Percentiles rank a stretch among this genome's conserved stretches.
These are phyloP conservation scores for Schizosaccharomyces lindneri DNA, from an alignment of 805 yeast species.

Conservation along the genomic window DNA sequence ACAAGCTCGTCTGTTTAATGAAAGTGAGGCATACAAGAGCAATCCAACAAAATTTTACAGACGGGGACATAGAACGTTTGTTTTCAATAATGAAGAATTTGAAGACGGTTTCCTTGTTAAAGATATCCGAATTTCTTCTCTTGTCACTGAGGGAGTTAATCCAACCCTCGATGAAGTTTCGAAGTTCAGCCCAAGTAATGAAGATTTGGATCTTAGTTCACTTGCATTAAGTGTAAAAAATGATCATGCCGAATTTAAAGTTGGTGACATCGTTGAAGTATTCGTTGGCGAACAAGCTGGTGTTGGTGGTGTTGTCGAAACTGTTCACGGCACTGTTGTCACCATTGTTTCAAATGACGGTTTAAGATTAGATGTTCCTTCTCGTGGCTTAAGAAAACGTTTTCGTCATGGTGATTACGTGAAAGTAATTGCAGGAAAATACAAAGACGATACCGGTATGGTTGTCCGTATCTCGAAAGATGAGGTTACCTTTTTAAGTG, in stretches of 20 bases:
- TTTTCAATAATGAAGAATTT: slow-evolving; percentile 72
- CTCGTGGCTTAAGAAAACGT: slow-evolving; percentile 56
- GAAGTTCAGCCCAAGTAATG: slow-evolving; percentile 36
- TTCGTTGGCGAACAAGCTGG: slow-evolving; percentile 84
- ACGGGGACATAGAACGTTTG: slow-evolving; percentile 31
- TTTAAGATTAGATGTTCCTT: slow-evolving; percentile 48
- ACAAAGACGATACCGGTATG: slow-evolving; percentile 81
- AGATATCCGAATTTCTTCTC: slow-evolving; percentile 58
- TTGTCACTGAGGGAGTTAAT: slow-evolving; percentile 54
- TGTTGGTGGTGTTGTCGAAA: slow-evolving; percentile 52
- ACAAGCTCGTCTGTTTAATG: slow-evolving; percentile 64
- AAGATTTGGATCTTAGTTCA: slow-evolving; percentile 60
- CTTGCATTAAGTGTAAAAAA: slow-evolving; percentile 66
- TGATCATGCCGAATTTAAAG: slow-evolving; percentile 43
- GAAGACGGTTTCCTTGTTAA: slow-evolving; percentile 69
- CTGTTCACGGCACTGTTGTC: slow-evolving; percentile 40
- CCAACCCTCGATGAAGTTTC: slow-evolving; percentile 73
- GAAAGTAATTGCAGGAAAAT: slow-evolving; percentile 73
- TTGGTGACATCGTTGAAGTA: slow-evolving; percentile 84
- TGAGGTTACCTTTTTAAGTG: slow-evolving; percentile 71
- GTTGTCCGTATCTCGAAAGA: slow-evolving; percentile 63
- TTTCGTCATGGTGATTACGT: slow-evolving; percentile 88
- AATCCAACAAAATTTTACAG: slow-evolving; percentile 48
- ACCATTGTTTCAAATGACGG: slow-evolving; percentile 14
- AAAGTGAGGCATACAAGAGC: slow-evolving; percentile 64